phyloP scores from a whole-genome alignment of 139 green algal species.

The Trebouxia sp. region DNA sequence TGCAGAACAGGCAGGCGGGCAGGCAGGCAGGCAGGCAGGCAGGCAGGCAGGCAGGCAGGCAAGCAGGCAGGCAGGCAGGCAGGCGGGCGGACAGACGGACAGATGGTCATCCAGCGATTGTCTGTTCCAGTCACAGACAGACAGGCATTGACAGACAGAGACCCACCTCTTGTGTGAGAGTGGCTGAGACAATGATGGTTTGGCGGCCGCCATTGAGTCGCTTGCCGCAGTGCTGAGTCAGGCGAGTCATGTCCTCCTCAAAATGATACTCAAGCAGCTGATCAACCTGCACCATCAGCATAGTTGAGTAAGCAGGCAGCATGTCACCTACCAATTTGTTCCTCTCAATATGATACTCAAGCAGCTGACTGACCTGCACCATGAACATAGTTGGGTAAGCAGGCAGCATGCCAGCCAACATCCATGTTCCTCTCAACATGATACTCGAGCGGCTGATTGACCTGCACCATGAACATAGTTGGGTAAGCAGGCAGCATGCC shows the following conservation, averaged over 20 bases:
- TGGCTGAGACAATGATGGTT: constrained; percentile 83
- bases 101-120: not conserved
- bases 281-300: constrained; percentile 64
- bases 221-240: constrained; percentile 71
- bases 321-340: constrained; percentile 48
- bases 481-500: too few species aligned
- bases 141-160: not conserved
- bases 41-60: too few species aligned
- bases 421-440: constrained; percentile 75
- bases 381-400: too few species aligned
- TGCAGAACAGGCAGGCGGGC: not conserved
- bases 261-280: constrained; percentile 87
- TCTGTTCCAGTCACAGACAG: not conserved
- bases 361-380: constrained; percentile 78
- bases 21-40: too few species aligned
- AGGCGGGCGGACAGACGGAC: too few species aligned
- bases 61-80: too few species aligned
- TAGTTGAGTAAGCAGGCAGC: too few species aligned
- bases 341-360: constrained; percentile 76
- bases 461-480: constrained; percentile 41
- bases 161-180: constrained; percentile 56
- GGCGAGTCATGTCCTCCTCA: constrained; percentile 74
- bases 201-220: constrained; percentile 49
- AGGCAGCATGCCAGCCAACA: not conserved
- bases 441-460: constrained; percentile 84